Evolutionary conservation across 805 yeast genomes (phyloP).

Genomic region (Ogataea trehalophila): DNA sequence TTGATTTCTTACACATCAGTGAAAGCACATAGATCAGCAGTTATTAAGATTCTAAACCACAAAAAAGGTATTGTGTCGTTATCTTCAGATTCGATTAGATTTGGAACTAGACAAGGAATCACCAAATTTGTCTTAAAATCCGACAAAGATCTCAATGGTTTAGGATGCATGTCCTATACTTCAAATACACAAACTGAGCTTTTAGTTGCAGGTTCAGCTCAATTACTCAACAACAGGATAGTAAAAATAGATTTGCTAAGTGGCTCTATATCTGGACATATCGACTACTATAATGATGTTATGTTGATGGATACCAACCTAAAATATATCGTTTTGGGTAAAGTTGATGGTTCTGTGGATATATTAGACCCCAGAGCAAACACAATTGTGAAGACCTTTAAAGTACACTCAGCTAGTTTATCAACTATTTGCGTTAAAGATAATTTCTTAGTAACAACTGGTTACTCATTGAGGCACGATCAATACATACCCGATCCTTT

Average conservation of each 20-base stretch:
- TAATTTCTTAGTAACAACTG: conserved; percentile 71
- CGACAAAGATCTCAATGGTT: conserved; percentile 27
- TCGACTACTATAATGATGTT: conserved; percentile 41
- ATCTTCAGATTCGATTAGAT: conserved; percentile 44
- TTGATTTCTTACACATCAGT: conserved; percentile 56
- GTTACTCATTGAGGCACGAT: conserved; percentile 64
- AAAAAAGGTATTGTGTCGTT: conserved; percentile 56
- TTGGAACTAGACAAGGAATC: conserved; percentile 56
- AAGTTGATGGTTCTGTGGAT: conserved; percentile 56
- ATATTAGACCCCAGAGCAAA: conserved; percentile 53
- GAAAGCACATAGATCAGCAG: conserved; percentile 44
- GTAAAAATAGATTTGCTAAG: conserved; percentile 39
- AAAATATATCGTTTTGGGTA: conserved; percentile 56
- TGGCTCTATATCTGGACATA: conserved; percentile 31
- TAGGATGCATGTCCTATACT: conserved; percentile 39
- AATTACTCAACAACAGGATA: conserved; percentile 27
- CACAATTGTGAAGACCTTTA: conserved; percentile 45
- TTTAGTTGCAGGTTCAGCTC: conserved; percentile 37
- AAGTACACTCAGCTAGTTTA: conserved; percentile 56
- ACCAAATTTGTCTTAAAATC: conserved; percentile 30
- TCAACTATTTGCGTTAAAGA: conserved; percentile 65
- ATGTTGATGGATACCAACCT: conserved; percentile 45
- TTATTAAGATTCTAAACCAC: conserved; percentile 49
- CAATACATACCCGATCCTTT: conserved; percentile 66
- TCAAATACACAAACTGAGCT: conserved; percentile 39